Evolutionary conservation across 2,329 filamentous ascomycete species (phyloP).

Genomic region (Grosmannia penicillata): DNA sequence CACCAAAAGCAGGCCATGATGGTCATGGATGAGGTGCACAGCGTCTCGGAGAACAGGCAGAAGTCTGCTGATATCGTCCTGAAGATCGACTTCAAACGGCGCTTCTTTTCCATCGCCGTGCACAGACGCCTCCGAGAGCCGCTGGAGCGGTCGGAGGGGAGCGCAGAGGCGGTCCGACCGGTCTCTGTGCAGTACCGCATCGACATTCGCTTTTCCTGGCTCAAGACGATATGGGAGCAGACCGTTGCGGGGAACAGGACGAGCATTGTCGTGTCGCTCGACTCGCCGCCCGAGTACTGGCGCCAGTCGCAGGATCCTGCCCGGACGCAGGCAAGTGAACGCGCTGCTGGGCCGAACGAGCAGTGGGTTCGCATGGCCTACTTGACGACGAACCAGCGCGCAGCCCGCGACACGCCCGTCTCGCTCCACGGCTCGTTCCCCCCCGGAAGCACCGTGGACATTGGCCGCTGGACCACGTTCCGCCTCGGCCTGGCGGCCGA

Average conservation of each 20-base stretch:
- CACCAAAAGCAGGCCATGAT: conserved; percentile 39
- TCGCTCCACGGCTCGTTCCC: conserved; percentile 18
- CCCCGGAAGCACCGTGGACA: conserved; percentile 27
- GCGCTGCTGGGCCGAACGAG: conserved; percentile 24
- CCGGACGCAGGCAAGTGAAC: conserved; percentile 18
- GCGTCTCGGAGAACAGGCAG: background rate
- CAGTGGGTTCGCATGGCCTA: conserved; percentile 34
- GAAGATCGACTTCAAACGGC: conserved; percentile 4
- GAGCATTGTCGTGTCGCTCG: conserved; percentile 30
- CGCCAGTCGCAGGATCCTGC: conserved; percentile 19
- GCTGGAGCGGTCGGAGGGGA: background rate
- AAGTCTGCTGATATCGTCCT: conserved; percentile 10
- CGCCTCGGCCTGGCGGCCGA: conserved; percentile 24
- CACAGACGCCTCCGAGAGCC: conserved; percentile 3
- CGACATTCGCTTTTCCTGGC: conserved; percentile 27
- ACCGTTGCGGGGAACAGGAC: conserved; percentile 17
- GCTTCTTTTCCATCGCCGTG: conserved; percentile 5
- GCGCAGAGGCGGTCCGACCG: too few relatives aligned
- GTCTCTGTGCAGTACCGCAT: conserved; percentile 21
- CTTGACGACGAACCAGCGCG: conserved; percentile 22
- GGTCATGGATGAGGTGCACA: conserved; percentile 32
- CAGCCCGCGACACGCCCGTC: conserved; percentile 20
- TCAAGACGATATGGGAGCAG: conserved; percentile 28
- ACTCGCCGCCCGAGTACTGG: conserved; percentile 33
- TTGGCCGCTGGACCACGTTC: conserved; percentile 44